Evolutionary conservation across 768 basidiomycete genomes (phyloP), one percentile per base, ranked within the genome.

Genomic region (Lentinula aciculospora): DNA sequence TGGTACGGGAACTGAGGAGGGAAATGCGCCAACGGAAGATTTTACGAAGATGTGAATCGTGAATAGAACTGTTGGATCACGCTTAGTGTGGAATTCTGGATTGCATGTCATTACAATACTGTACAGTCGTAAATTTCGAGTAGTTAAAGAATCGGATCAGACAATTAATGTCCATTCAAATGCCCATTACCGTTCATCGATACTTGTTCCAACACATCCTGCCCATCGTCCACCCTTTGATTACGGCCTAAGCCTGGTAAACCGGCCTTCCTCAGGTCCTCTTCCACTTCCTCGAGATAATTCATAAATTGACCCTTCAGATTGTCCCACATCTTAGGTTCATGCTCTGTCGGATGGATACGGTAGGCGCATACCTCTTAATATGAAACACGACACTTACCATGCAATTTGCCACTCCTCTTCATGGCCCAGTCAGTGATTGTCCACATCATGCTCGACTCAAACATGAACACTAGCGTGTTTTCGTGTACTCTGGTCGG

Each of bases 241-340:
- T n/a, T n/a, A 23, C 19, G 40, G 19, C n/a, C 45, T 6, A 66
- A 56, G 28, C 64, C 63, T 3, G 75, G 69, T 17, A 78, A 68
- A 4, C 78, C 78, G 12, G 71, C 69, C 27, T 71, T 70, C 57
- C 74, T 73, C 56, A 81, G 66, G 53, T 80, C 76, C 2, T 69
- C 72, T 60, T 86, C 82, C 56, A 86, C 74, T 59, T 83, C 69
- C 31, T 80, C 78, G 29, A 85, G 64, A 60, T 84, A 82, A 60
- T 81, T 75, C 67, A 84, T 64, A 67, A 88, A 86, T 50, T 82
- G 74, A 4, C 72, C 79, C 63, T 76, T 80, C 60, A 86, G 71
- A 57, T 79, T 68, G 57, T 86, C 80, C 84, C 83, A 88, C 82
- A 85, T 85, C 69, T 75, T 77, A 17, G 82, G 83, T 62, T 84